Base-by-base conservation (phyloP, 768 basidiomycete genomes). In the Arthromyces matolae region DNA sequence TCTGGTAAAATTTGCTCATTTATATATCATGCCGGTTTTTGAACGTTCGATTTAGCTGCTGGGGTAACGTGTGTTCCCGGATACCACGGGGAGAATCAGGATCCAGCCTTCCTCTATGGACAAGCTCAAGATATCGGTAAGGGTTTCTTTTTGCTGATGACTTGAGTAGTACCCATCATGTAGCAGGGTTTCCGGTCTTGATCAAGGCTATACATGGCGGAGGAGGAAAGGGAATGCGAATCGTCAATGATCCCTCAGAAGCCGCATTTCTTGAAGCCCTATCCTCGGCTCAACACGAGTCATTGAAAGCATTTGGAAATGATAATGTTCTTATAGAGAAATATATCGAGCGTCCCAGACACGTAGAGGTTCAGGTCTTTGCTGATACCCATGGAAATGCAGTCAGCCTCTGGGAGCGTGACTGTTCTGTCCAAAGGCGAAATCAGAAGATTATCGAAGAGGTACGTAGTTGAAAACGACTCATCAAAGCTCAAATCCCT, bases 171-270 rank as follows among this genome's bases (percentile, higher is more conserved):
- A 19, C 49, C 48, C 13, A 51, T 6, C 13, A 4, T 6, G 29
- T 10, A 20, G 8, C 27, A 86, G 86, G 88, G 9, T 95, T 89
- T 60, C 93, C 93, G 22, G 88, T 95, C 2, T 72, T 97, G 23
- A 96, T 97, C 67, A 97, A 97, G 62, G 94, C 93, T n/a, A 86
- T 93, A 37, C 87, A 94, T 55, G 93, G 94, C 20, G 94, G 93
- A 14, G 93, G 93, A 5, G 94, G 93, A 1, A 96, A 96, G 63
- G 93, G 93, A 34, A 96, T 96, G 93, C 84, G 92, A 34, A 83
- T 81, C 8, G 90, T 92, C 3, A 68, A 66, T 10, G 68, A 69
- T 16, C 68, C 78, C 19, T 74, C 78, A 2, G 66, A 76, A n/a
- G 71, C 73, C 33, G 83, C 84, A 13, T 95, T 97, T 57, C 67